phyloP scores from a whole-genome alignment of 495 filamentous ascomycete species.

The Cercophora scortea region DNA sequence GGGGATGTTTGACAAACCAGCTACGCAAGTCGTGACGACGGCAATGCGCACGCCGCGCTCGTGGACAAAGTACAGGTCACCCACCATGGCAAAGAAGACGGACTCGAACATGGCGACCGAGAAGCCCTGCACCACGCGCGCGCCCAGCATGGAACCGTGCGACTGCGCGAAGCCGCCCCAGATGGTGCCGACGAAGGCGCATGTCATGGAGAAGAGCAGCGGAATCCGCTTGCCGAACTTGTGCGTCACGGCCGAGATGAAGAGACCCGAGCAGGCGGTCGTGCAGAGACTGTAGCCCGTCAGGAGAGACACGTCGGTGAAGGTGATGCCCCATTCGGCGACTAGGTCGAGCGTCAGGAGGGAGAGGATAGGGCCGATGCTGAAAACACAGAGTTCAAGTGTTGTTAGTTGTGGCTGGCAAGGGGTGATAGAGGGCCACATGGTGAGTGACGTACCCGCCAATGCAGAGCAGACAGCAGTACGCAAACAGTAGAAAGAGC shows the following conservation, averaged over 20 bases:
- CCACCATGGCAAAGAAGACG: slow-evolving; percentile 67
- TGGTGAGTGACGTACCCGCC: not conserved
- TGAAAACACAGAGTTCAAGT: slow-evolving; percentile 75
- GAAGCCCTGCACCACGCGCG: slow-evolving; percentile 68
- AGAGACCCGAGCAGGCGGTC: slow-evolving; percentile 67
- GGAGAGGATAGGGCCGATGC: slow-evolving; percentile 77
- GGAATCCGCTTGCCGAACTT: slow-evolving; percentile 89
- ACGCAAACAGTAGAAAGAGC: not conserved
- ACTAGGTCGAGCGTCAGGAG: slow-evolving; percentile 72
- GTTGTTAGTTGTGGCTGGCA: slow-evolving; percentile 28
- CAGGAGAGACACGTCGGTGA: slow-evolving; percentile 67
- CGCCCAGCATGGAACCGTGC: slow-evolving; percentile 64
- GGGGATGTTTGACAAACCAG: not conserved
- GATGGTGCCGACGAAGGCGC: slow-evolving; percentile 60
- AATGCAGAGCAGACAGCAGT: not conserved
- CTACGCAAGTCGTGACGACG: not conserved
- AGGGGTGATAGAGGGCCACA: too few species aligned
- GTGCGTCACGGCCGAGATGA: slow-evolving; percentile 77
- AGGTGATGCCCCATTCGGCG: slow-evolving; percentile 45
- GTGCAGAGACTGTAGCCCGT: slow-evolving; percentile 86
- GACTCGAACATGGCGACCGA: slow-evolving; percentile 70
- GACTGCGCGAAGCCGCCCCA: slow-evolving; percentile 70
- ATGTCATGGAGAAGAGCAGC: slow-evolving; percentile 71
- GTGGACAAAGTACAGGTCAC: slow-evolving; percentile 63
- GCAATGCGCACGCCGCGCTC: not conserved